Percentiles rank a stretch among this genome's conserved stretches.
These are phyloP conservation scores for Fusarium phyllophilum DNA, from an alignment of 2,329 filamentous ascomycete genomes.

Conservation along the genomic window DNA sequence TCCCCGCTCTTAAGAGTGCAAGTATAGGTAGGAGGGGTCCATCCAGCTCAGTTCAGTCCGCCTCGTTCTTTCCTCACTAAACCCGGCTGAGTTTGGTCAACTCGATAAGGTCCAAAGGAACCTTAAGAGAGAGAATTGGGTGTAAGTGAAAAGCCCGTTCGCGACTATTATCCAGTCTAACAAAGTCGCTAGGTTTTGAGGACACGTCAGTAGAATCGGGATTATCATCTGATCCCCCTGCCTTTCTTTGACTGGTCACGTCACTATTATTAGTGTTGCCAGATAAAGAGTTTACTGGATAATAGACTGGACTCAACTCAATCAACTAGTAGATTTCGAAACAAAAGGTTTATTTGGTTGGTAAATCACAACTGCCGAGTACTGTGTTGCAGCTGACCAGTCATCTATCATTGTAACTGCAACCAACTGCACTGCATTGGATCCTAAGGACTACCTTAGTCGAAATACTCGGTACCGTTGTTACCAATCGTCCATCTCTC, in stretches of 20 bases:
- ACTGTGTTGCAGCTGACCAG: background rate
- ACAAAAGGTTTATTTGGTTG: background rate
- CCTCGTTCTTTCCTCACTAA: constrained; percentile 13
- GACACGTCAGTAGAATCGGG: background rate
- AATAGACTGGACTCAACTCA: constrained; percentile 8
- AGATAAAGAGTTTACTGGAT: background rate
- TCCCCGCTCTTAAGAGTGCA: constrained; percentile 19
- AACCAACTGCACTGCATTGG: constrained; percentile 2
- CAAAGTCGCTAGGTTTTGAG: background rate
- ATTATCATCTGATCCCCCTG: constrained; percentile 6
- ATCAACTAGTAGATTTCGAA: background rate
- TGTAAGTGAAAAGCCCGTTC: background rate
- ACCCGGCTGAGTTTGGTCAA: constrained; percentile 1
- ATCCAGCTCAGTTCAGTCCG: constrained; percentile 1
- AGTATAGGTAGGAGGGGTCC: constrained; percentile 26
- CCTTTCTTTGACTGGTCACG: background rate
- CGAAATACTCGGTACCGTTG: background rate
- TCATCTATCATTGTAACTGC: constrained; percentile 1
- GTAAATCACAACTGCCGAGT: constrained; percentile 11
- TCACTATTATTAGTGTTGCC: background rate
- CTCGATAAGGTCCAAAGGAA: constrained; percentile 1
- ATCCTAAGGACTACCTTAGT: background rate
- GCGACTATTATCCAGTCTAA: constrained; percentile 1
- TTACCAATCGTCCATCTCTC: constrained; percentile 12
- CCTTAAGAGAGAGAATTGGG: background rate